Base-by-base conservation (phyloP, 2,329 filamentous ascomycete genomes). In the Grosmannia serpens region DNA sequence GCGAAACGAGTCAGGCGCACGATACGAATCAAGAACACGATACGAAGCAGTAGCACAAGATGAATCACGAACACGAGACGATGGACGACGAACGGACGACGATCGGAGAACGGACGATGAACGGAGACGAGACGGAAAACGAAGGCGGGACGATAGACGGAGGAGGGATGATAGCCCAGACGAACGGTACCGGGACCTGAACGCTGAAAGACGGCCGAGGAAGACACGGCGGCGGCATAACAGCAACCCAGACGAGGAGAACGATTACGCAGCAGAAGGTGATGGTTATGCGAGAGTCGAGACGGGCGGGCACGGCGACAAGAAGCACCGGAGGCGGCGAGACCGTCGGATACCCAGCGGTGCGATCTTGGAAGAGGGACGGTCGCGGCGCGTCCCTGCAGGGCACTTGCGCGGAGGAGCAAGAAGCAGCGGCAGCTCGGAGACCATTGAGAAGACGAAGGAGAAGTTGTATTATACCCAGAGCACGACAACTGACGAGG, bases 291-390 rank as follows among this genome's bases (percentile, higher is more conserved):
- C 51, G 20, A 58, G 62, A 4, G 62, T 63, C 1, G 47, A 44
- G 41, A 59, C 58, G 0, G 61, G 57, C 47, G 59, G 58, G 24
- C 17, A 20, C 5, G 59, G 35, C 4, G 62, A 63, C 46, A 54
- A 58, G 11, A 56, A 47, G 4, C 62, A 63, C 53, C 59, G 52
- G 31, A 11, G 52, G 20, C 53, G 51, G 35, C 61, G 62, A 20
- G 62, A 83, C 66, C 77, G 77, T 59, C 75, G 87, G 61, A 76
- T 88, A n/a, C 84, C 87, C 24, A 89, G 86, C 62, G 86, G 86
- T 24, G 84, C 84, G 0, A 72, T 86, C 22, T 73, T 87, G 64
- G 87, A 89, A 66, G 86, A 89, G 68, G 86, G 86, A 0, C 71
- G 74, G n/a, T 47, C 62, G 59, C 58, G 70, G 70, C 7, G 59